Evolutionary conservation across 2,329 filamentous ascomycete species (phyloP).

Genomic region (Colletotrichum sp.): DNA sequence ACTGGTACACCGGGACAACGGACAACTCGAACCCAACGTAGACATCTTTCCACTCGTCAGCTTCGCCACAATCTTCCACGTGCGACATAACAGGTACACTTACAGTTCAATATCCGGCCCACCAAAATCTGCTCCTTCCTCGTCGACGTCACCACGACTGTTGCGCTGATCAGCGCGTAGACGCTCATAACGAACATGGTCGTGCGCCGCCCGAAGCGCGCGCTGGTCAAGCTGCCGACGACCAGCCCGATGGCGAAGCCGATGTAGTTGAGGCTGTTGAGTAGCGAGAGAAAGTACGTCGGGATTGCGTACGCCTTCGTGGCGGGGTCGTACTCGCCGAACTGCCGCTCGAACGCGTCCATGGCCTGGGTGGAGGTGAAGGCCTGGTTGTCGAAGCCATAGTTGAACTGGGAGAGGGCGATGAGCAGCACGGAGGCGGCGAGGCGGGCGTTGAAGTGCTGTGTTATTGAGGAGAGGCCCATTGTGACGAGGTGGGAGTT

Average conservation of each 20-base stretch:
- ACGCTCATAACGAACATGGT: slow-evolving; percentile 42
- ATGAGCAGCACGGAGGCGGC: slow-evolving; percentile 28
- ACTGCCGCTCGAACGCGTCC: slow-evolving; percentile 37
- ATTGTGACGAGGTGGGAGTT: neutral
- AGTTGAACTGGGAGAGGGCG: slow-evolving; percentile 41
- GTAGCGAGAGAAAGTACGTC: slow-evolving; percentile 37
- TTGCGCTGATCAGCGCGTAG: slow-evolving; percentile 37
- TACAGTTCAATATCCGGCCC: slow-evolving; percentile 38
- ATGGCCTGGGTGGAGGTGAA: slow-evolving; percentile 43
- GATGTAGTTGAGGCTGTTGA: slow-evolving; percentile 38
- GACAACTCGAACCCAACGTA: slow-evolving; percentile 46
- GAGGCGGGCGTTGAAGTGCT: slow-evolving; percentile 19
- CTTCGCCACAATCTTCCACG: neutral
- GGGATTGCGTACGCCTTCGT: slow-evolving; percentile 27
- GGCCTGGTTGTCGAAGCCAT: slow-evolving; percentile 41
- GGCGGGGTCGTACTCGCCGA: slow-evolving; percentile 31
- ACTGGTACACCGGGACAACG: slow-evolving; percentile 40
- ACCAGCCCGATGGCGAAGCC: slow-evolving; percentile 33
- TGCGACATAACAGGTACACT: neutral
- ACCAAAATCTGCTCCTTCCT: slow-evolving; percentile 35
- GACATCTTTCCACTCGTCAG: slow-evolving; percentile 23
- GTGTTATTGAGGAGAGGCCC: neutral
- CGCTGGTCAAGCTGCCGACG: slow-evolving; percentile 29
- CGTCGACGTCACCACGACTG: slow-evolving; percentile 35
- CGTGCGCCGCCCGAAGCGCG: slow-evolving; percentile 35